Conservation (phyloP, 2,329 filamentous ascomycete species). For the Talaromyces sp. region DNA sequence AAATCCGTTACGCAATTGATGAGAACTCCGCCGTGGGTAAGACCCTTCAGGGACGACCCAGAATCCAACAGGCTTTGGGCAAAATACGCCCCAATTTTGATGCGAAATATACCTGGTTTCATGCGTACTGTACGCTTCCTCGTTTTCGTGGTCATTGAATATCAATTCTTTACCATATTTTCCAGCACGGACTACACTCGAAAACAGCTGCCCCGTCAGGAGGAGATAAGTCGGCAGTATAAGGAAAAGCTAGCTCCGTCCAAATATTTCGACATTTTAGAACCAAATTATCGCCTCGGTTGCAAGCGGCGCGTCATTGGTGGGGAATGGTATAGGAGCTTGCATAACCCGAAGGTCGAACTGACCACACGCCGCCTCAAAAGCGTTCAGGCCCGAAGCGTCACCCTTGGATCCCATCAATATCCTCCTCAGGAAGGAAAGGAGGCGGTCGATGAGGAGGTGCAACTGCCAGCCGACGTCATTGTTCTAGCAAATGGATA, state of each 20-base stretch:
- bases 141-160: constrained; percentile 39
- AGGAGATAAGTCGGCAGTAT: constrained; percentile 40
- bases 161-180: constrained; percentile 40
- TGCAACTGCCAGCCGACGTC: constrained; percentile 52
- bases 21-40: constrained; percentile 54
- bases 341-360: constrained; percentile 51
- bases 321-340: constrained; percentile 48
- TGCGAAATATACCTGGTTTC: constrained; percentile 48
- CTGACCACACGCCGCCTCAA: constrained; percentile 49
- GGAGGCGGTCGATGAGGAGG: constrained; percentile 23
- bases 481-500: constrained; percentile 61
- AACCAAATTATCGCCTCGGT: constrained; percentile 58
- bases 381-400: constrained; percentile 45
- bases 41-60: constrained; percentile 22
- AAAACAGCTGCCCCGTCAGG: constrained; percentile 32
- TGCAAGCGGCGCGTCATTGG: constrained; percentile 63
- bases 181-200: constrained; percentile 33
- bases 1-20: constrained; percentile 57
- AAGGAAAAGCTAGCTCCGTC: constrained; percentile 50
- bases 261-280: constrained; percentile 58
- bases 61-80: constrained; percentile 32
- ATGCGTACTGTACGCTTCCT: constrained; percentile 41
- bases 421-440: constrained; percentile 29
- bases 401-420: constrained; percentile 48
- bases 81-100: constrained; percentile 42